Conservation (phyloP, 441 rosid genomes). For the Codiaeum variegatum region DNA sequence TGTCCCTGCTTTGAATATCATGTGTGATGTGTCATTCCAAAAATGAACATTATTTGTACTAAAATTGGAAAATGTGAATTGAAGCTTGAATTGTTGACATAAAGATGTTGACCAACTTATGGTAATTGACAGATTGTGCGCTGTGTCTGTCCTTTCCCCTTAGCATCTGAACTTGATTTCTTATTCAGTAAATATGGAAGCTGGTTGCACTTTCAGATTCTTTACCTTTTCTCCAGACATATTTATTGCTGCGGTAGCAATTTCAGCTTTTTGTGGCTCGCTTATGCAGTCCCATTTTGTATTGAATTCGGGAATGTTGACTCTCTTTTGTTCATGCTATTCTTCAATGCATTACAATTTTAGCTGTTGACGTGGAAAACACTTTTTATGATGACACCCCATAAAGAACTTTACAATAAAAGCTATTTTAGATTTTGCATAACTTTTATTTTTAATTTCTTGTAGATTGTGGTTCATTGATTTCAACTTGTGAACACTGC, state of each 20-base stretch:
- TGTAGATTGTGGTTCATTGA: constrained; percentile 10
- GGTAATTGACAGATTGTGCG: background rate
- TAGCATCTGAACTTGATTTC: background rate
- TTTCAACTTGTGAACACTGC: constrained; percentile 29
- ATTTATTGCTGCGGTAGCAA: background rate
- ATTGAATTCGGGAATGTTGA: background rate
- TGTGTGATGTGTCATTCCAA: background rate
- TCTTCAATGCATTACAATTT: background rate
- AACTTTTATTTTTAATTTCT: background rate
- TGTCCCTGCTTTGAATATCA: background rate
- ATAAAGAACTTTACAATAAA: background rate
- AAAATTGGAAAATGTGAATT: background rate
- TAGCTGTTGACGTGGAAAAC: background rate
- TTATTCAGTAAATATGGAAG: background rate
- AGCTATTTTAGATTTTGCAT: background rate
- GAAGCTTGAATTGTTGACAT: background rate
- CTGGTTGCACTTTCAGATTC: background rate
- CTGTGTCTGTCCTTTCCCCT: background rate
- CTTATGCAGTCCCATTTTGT: background rate
- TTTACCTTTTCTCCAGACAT: background rate
- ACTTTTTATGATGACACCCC: background rate
- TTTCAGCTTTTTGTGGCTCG: background rate
- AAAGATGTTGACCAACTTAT: background rate
- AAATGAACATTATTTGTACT: background rate
- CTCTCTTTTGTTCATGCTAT: background rate